Evolutionary conservation across 208 protist species (phyloP), one percentile per base, ranked within the genome.

Genomic region (Angomonas deanei): DNA sequence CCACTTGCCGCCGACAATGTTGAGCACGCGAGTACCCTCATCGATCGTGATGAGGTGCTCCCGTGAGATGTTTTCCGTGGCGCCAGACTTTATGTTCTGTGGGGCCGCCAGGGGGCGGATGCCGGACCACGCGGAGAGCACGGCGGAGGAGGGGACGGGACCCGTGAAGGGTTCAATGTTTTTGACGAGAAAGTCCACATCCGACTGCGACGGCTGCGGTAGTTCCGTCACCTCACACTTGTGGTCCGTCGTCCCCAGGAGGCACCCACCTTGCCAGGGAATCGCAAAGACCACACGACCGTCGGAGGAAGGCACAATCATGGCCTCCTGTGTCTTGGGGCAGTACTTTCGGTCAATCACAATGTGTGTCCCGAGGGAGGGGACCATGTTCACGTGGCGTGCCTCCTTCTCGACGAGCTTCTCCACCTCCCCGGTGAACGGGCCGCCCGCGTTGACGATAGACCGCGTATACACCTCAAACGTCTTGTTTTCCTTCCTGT

Each of bases 1-100:
- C 95, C 96, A 98, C 78, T 98, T 98, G 36, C 96, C 96, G 23
- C 96, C 96, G 4, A 82, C 82, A 24, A 98, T 83, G 59, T 84
- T 91, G 10, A 98, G 33, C 33, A 97, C 82, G 36, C 63, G 85
- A 34, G 70, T 61, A 27, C 73, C n/a, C 32, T 57, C 50, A 56
- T 91, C 78, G 1, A 86, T 78, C 10, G 88, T 70, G 66, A 98
- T 85, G 61, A 93, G 68, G 76, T 98, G 94, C 68, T 98, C 94
- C 17, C 96, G 87, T 21, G 93, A 84, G 13, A 98, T 86, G 66
- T 80, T 92, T 74, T 96, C 64, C 30, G 84, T 92, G 53, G 68
- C 66, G 32, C 72, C 72, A 53, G 30, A 1, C 10, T 57, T 61
- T 19, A 62, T 46, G 46, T 28, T 56, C 24, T 64, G 59, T 1